Evolutionary conservation across 768 basidiomycete genomes (phyloP).

Genomic region (Serendipita indica): DNA sequence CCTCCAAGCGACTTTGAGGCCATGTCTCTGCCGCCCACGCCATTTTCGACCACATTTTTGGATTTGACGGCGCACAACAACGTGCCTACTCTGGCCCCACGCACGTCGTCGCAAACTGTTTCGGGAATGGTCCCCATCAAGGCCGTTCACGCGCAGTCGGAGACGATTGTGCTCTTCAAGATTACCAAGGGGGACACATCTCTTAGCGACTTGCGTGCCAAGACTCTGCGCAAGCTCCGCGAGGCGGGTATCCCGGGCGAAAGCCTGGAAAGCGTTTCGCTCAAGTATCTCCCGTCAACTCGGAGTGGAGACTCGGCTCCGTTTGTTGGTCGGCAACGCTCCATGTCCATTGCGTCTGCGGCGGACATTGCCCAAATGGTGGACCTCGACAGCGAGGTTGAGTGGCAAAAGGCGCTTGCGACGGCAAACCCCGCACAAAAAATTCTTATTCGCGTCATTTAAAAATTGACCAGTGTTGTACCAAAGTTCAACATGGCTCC

Average conservation of each 20-base stretch:
- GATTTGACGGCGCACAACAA: not conserved
- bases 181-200: not conserved
- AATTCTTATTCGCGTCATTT: not conserved
- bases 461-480: too few species aligned
- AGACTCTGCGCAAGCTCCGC: not conserved
- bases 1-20: not conserved
- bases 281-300: not conserved
- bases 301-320: not conserved
- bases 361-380: not conserved
- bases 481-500: too few species aligned
- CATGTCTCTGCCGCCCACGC: conserved; percentile 1
- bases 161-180: conserved; percentile 8
- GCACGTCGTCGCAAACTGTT: not conserved
- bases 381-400: not conserved
- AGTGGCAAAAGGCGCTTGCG: not conserved
- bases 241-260: not conserved
- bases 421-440: not conserved
- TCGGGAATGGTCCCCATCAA: not conserved
- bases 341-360: not conserved
- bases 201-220: not conserved
- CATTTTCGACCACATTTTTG: not conserved
- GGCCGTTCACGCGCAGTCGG: conserved; percentile 1
- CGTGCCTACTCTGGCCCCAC: not conserved
- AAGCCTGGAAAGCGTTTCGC: not conserved
- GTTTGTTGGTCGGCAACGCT: not conserved